Conservation (phyloP, 2,329 filamentous ascomycete genomes). For the Fusarium robinianum region DNA sequence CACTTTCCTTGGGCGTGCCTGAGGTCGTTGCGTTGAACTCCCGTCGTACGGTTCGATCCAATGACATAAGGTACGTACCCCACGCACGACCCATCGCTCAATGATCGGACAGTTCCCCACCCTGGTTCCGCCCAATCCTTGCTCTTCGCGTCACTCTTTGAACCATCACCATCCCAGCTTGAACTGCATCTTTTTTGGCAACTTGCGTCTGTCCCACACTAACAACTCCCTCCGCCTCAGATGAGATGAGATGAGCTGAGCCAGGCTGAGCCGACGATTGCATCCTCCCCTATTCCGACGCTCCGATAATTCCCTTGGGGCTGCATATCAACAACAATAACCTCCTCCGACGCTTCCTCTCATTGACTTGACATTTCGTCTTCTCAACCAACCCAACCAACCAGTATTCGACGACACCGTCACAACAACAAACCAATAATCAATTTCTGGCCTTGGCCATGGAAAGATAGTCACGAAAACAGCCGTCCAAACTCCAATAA, state of each 20-base stretch:
- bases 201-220: conserved; percentile 14
- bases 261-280: conserved; percentile 8
- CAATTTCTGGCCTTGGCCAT: conserved; percentile 8
- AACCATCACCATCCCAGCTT: conserved; percentile 27
- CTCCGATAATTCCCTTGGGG: conserved; percentile 10
- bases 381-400: conserved; percentile 2
- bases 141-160: conserved; percentile 27
- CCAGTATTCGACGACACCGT: too few species aligned
- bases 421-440: conserved; percentile 23
- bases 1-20: too few species aligned
- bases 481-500: not conserved
- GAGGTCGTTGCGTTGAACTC: too few species aligned
- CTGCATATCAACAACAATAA: conserved; percentile 1
- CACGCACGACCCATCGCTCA: too few species aligned
- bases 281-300: conserved; percentile 8
- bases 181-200: conserved; percentile 18
- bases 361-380: too few species aligned
- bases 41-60: too few species aligned
- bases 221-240: conserved; percentile 5
- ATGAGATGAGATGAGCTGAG: conserved; percentile 11
- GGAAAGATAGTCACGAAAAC: too few species aligned
- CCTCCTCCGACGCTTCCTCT: not conserved
- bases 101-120: conserved; percentile 16
- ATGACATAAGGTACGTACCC: too few species aligned
- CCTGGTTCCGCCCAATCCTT: conserved; percentile 32